Evolutionary conservation across 2,329 filamentous ascomycete species (phyloP).

Genomic region (Trichoderma semiorbis): DNA sequence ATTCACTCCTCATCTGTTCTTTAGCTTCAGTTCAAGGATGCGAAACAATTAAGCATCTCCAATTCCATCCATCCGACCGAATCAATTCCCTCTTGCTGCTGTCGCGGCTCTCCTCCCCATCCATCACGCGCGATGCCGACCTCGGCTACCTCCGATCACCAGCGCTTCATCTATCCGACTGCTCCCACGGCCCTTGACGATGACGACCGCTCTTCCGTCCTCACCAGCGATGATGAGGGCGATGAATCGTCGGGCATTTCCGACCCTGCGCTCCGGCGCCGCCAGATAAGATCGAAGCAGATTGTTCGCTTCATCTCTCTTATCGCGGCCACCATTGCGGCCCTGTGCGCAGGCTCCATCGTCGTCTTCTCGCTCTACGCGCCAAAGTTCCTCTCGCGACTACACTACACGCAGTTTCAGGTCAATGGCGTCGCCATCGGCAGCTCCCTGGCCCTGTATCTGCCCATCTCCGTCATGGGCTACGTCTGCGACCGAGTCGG

Average conservation of each 20-base stretch:
- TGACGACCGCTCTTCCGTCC: conserved; percentile 25
- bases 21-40: background rate
- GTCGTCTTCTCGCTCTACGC: conserved; percentile 93
- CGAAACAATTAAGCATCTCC: background rate
- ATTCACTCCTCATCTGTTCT: background rate
- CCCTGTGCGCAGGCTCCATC: conserved; percentile 84
- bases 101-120: background rate
- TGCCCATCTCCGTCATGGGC: conserved; percentile 85
- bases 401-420: conserved; percentile 86
- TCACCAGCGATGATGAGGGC: conserved; percentile 16
- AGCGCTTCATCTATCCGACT: conserved; percentile 10
- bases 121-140: conserved; percentile 12
- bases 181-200: conserved; percentile 18
- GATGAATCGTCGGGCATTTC: background rate
- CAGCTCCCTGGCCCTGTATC: conserved; percentile 83
- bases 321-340: conserved; percentile 50
- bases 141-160: conserved; percentile 12
- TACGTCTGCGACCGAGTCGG: conserved; percentile 89
- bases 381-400: conserved; percentile 78
- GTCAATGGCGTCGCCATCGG: conserved; percentile 88
- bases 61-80: background rate
- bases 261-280: conserved; percentile 23
- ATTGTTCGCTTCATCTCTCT: conserved; percentile 49
- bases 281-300: conserved; percentile 29
- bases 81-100: background rate